Conservation (phyloP, 169 alveolate genomes). For the Babesia bigemina region DNA sequence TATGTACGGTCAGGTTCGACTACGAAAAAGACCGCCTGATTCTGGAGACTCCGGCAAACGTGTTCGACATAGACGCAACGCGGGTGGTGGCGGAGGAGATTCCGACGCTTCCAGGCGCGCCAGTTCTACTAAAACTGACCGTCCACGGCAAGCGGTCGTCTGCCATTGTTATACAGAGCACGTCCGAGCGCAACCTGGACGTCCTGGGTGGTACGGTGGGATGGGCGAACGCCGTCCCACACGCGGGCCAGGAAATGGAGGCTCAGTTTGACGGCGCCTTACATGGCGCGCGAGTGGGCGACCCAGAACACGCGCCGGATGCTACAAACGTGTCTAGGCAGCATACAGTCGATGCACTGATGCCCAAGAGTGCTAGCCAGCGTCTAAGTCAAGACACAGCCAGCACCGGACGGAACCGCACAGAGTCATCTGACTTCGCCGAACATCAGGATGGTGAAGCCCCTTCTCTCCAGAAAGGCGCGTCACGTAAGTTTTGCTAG, state of each 20-base stretch:
- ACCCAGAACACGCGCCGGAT: not conserved
- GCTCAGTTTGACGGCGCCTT: not conserved
- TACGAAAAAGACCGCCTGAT: slow-evolving; percentile 43
- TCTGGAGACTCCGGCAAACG: slow-evolving; percentile 22
- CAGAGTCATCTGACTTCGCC: too few species aligned
- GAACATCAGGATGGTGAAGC: too few species aligned
- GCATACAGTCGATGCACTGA: too few species aligned
- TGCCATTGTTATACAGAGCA: slow-evolving; percentile 50
- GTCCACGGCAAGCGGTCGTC: slow-evolving; percentile 23
- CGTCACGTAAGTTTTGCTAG: too few species aligned
- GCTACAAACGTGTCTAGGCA: too few species aligned
- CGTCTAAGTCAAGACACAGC: too few species aligned
- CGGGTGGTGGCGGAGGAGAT: slow-evolving; percentile 52
- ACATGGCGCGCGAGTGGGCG: not conserved
- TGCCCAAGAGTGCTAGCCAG: too few species aligned
- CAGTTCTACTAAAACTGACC: slow-evolving; percentile 39
- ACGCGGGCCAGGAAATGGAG: not conserved
- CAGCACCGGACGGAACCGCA: too few species aligned
- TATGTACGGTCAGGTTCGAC: slow-evolving; percentile 51
- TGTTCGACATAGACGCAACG: slow-evolving; percentile 52
- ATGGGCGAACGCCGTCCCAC: slow-evolving; percentile 30
- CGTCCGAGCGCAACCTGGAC: slow-evolving; percentile 33
- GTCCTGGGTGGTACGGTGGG: slow-evolving; percentile 65
- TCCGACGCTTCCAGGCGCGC: slow-evolving; percentile 46
- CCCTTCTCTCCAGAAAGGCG: too few species aligned